Evolutionary conservation across 805 yeast genomes (phyloP).

Genomic region (Teunomyces tritomae): DNA sequence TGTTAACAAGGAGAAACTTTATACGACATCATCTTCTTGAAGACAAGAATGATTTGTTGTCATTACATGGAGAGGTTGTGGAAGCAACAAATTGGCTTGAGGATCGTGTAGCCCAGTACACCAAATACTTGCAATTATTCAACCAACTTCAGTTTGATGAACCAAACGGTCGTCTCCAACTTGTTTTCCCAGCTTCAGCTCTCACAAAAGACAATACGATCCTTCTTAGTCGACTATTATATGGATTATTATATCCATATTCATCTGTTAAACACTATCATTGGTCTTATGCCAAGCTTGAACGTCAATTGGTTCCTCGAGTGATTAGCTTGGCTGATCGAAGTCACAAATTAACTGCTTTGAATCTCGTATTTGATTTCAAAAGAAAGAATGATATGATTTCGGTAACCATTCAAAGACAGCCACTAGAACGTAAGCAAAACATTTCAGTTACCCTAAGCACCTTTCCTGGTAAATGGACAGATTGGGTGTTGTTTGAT

Average conservation of each 20-base stretch:
- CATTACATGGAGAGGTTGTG: not conserved
- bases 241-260: constrained; percentile 21
- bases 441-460: not conserved
- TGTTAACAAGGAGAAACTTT: constrained; percentile 57
- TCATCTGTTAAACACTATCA: constrained; percentile 36
- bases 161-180: constrained; percentile 8
- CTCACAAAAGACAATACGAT: constrained; percentile 10
- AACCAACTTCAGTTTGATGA: constrained; percentile 3
- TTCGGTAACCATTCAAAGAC: constrained; percentile 16
- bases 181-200: constrained; percentile 10
- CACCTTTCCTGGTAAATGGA: constrained; percentile 11
- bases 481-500: constrained; percentile 39
- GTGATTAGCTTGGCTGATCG: constrained; percentile 7
- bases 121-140: constrained; percentile 2
- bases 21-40: constrained; percentile 37
- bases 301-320: constrained; percentile 29
- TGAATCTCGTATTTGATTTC: constrained; percentile 21
- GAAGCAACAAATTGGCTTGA: not conserved
- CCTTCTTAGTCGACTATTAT: constrained; percentile 31
- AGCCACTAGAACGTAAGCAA: constrained; percentile 14
- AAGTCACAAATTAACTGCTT: constrained; percentile 6
- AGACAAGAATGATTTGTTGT: not conserved
- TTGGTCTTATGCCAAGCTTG: constrained; percentile 40
- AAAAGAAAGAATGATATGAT: not conserved
- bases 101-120: not conserved